These are phyloP conservation scores for Westerdykella ornata DNA, from an alignment of 2,329 filamentous ascomycete genomes.

Conservation along the genomic window DNA sequence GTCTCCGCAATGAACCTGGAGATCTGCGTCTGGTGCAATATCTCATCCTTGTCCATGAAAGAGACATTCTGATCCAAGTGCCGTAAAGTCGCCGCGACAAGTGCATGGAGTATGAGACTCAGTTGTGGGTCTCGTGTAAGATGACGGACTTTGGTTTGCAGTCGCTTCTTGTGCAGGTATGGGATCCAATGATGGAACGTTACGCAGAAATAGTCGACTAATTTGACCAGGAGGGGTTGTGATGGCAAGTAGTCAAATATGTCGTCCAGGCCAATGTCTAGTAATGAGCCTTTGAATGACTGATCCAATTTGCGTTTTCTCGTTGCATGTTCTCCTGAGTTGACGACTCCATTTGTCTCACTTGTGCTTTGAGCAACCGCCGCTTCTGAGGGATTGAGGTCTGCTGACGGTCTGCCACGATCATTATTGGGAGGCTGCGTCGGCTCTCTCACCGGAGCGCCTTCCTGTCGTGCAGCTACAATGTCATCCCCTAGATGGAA, in stretches of 20 bases:
- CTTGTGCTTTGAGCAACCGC: background rate
- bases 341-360: background rate
- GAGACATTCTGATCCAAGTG: constrained; percentile 20
- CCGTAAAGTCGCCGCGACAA: constrained; percentile 24
- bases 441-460: background rate
- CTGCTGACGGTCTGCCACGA: too few species aligned
- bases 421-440: too few species aligned
- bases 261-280: constrained; percentile 17
- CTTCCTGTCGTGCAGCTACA: background rate
- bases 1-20: constrained; percentile 29
- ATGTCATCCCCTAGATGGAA: constrained; percentile 11
- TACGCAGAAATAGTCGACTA: constrained; percentile 26
- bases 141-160: constrained; percentile 19
- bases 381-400: too few species aligned
- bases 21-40: constrained; percentile 18
- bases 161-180: constrained; percentile 27
- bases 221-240: constrained; percentile 20
- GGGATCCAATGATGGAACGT: constrained; percentile 35
- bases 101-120: constrained; percentile 24
- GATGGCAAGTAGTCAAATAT: constrained; percentile 23
- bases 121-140: constrained; percentile 11
- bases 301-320: constrained; percentile 23
- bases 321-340: too few species aligned
- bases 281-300: constrained; percentile 12
- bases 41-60: constrained; percentile 24